Evolutionary conservation across 2,329 filamentous ascomycete genomes (phyloP).

Genomic region (Ramichloridium luteum): DNA sequence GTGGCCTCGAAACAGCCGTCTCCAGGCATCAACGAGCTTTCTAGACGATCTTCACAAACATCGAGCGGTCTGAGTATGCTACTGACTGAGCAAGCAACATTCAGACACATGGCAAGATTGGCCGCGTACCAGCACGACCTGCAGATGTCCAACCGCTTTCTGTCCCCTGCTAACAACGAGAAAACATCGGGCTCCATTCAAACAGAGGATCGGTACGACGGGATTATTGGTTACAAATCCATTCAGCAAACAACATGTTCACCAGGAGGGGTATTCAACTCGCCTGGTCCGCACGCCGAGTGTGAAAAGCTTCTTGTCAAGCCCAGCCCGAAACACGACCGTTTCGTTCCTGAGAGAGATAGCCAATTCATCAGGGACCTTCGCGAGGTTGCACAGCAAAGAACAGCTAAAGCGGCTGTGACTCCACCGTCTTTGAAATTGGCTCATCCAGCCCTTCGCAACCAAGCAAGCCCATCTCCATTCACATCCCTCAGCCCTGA

Average conservation of each 20-base stretch:
- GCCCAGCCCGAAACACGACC: background rate
- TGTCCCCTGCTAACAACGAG: no score
- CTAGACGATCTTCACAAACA: background rate
- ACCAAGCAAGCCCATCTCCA: no score
- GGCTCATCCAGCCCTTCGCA: background rate
- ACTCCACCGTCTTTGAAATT: background rate
- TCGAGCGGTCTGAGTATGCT: conserved; percentile 4
- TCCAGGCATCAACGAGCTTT: background rate
- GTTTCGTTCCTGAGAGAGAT: background rate
- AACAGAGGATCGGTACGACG: no score
- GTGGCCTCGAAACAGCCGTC: background rate
- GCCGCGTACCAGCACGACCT: background rate
- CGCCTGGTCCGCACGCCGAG: background rate
- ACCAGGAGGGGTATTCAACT: no score
- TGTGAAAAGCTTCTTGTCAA: background rate
- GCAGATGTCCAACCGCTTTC: background rate
- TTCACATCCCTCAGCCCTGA: no score
- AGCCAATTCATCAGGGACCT: background rate
- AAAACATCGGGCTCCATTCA: no score
- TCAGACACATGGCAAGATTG: conserved; percentile 2
- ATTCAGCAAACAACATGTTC: no score
- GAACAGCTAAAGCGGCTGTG: background rate
- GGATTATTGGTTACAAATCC: no score
- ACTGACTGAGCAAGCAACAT: conserved; percentile 4
- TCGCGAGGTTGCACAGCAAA: background rate